Evolutionary conservation across 495 filamentous ascomycete species (phyloP).

Genomic region (Penicillium daleae): DNA sequence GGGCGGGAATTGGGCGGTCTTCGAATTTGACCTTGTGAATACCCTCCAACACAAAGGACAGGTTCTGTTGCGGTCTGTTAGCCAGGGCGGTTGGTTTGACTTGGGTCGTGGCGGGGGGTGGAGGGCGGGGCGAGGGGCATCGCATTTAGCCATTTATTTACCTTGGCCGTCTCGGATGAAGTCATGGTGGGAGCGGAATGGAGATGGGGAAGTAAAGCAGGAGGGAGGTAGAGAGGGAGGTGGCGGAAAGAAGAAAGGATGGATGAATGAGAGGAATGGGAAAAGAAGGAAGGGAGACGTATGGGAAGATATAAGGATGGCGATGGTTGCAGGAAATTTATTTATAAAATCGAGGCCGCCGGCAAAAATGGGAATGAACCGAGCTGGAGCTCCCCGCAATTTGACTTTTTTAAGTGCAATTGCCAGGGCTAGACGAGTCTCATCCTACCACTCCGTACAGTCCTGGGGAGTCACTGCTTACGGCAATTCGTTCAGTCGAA

Average conservation of each 20-base stretch:
- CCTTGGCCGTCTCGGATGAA: constrained; percentile 29
- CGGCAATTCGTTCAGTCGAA: background rate
- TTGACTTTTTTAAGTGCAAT: background rate
- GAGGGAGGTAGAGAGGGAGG: background rate
- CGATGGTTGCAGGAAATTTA: background rate
- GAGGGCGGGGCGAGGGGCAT: constrained; percentile 1
- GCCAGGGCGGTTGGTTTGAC: background rate
- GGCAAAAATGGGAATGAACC: constrained; percentile 16
- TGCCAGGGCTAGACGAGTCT: no score
- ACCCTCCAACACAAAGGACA: constrained; percentile 83
- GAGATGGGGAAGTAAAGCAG: no score
- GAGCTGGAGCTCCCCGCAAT: constrained; percentile 24
- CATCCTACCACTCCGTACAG: no score
- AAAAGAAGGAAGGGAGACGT: background rate
- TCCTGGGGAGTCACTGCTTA: background rate
- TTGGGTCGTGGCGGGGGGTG: constrained; percentile 1
- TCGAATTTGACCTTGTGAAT: constrained; percentile 71
- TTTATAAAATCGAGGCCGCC: background rate
- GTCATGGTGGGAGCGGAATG: constrained; percentile 8
- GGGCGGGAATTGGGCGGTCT: constrained; percentile 71
- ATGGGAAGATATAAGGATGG: constrained; percentile 3
- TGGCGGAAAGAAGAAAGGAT: background rate
- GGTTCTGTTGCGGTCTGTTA: constrained; percentile 61
- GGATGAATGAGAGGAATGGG: background rate
- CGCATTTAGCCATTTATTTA: constrained; percentile 21